These are phyloP conservation scores for Trypanosoma mega DNA, from an alignment of 208 protist genomes.

Conservation along the genomic window DNA sequence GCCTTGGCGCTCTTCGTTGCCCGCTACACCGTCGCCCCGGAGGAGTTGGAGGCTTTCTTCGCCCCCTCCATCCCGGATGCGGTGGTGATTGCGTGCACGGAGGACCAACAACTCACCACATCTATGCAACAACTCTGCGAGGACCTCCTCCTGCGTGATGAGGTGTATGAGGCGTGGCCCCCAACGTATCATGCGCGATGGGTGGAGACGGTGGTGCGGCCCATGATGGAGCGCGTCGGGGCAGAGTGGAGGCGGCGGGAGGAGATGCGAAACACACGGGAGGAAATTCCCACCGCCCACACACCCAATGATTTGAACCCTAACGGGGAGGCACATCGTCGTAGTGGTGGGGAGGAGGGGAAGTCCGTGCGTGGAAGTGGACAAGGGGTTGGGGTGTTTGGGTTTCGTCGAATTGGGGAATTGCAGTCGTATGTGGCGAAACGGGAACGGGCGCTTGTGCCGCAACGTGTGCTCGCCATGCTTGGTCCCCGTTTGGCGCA, in stretches of 20 bases:
- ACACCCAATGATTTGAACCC: background rate
- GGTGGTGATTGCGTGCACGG: slow-evolving; percentile 60
- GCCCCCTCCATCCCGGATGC: slow-evolving; percentile 55
- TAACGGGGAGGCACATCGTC: background rate
- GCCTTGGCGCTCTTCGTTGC: slow-evolving; percentile 70
- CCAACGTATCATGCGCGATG: slow-evolving; percentile 51
- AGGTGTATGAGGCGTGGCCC: slow-evolving; percentile 83
- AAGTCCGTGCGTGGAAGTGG: slow-evolving; percentile 16
- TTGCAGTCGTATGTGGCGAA: slow-evolving; percentile 29
- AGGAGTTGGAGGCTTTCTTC: slow-evolving; percentile 75
- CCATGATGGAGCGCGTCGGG: slow-evolving; percentile 46
- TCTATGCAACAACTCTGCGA: slow-evolving; percentile 51
- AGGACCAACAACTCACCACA: slow-evolving; percentile 49
- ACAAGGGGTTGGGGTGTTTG: slow-evolving; percentile 53
- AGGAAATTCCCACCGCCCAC: background rate
- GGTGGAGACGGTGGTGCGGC: slow-evolving; percentile 42
- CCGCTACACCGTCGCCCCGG: slow-evolving; percentile 63
- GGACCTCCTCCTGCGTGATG: slow-evolving; percentile 58
- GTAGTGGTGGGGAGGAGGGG: background rate
- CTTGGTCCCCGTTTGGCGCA: slow-evolving; percentile 25
- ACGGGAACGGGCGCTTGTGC: slow-evolving; percentile 48
- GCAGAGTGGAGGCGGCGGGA: slow-evolving; percentile 31
- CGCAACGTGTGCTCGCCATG: slow-evolving; percentile 54
- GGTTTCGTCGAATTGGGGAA: slow-evolving; percentile 59
- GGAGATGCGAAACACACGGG: slow-evolving; percentile 15